Evolutionary conservation across 306 rosid genomes (phyloP).

Genomic region (Trifolium pratense): DNA sequence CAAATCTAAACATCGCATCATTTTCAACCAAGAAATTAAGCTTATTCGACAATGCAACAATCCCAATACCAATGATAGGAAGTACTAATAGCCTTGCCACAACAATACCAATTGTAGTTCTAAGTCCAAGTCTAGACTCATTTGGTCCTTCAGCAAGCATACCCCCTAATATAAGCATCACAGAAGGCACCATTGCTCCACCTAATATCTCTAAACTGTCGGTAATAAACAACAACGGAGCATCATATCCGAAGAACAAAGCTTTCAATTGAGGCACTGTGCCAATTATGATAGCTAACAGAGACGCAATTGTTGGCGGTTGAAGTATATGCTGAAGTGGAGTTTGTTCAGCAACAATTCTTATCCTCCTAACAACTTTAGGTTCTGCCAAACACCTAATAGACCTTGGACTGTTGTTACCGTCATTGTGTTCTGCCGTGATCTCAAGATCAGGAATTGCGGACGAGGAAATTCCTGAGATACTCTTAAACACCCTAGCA

Average conservation of each 20-base stretch:
- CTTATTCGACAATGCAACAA: slow-evolving; percentile 63
- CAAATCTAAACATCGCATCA: slow-evolving; percentile 74
- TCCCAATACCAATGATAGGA: slow-evolving; percentile 78
- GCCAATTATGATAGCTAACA: slow-evolving; percentile 81
- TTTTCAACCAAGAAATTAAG: slow-evolving; percentile 58
- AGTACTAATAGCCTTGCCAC: slow-evolving; percentile 85
- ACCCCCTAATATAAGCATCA: slow-evolving; percentile 90
- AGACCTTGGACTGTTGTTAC: slow-evolving; percentile 66
- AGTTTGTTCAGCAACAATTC: slow-evolving; percentile 82
- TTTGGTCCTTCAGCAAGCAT: slow-evolving; percentile 95
- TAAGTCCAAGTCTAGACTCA: slow-evolving; percentile 72
- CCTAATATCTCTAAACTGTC: slow-evolving; percentile 77
- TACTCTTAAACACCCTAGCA: slow-evolving; percentile 64
- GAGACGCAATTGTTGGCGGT: slow-evolving; percentile 88
- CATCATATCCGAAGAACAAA: slow-evolving; percentile 66
- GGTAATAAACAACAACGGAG: slow-evolving; percentile 71
- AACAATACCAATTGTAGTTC: slow-evolving; percentile 70
- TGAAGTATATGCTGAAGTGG: slow-evolving; percentile 83
- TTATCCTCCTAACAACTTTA: slow-evolving; percentile 74
- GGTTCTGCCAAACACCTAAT: slow-evolving; percentile 85
- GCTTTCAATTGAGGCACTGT: slow-evolving; percentile 71
- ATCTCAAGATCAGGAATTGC: slow-evolving; percentile 59
- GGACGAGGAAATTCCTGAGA: slow-evolving; percentile 56
- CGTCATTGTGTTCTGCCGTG: slow-evolving; percentile 45
- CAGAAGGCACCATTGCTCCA: slow-evolving; percentile 83